Base-by-base conservation (phyloP, 768 basidiomycete species). In the Panaeolus papilionaceus region DNA sequence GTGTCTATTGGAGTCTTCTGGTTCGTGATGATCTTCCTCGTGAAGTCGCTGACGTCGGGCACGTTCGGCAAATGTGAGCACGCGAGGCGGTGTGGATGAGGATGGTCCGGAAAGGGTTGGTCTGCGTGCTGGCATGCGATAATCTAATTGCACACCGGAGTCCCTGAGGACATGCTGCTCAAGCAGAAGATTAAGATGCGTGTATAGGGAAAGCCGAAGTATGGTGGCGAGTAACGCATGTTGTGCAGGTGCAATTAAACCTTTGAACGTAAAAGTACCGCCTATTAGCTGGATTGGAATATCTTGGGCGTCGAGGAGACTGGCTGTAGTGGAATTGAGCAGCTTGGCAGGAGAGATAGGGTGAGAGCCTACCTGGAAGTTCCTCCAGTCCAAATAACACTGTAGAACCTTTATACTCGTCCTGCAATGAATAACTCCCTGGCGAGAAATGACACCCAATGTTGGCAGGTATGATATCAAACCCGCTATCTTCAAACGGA, bases 251-350 rank as follows among this genome's bases (percentile, higher is more conserved):
- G 85, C 84, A 12, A 75, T 75, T 14, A 84, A 70, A 10, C 85
- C 88, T 68, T 79, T 80, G 67, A 92, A 80, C 0, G 79, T 73
- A 73, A 92, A 92, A 0, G 85, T 89, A 0, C 90, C 91, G 4
- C 91, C 90, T 8, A 91, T 82, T 38, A 90, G 74, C 33, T 77
- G 79, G 16, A 71, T 18, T 14, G 65, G 64, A 11, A 66, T 62
- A 33, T 70, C 70, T 28, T 66, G 66, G 20, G 64, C 62, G 51
- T 69, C 63, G 18, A 65, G 70, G 62, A 54, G 38, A 54, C 44
- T 18, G 10, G 42, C 62, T 62, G 42, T 4, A 38, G 54, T 33
- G 33, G n/a, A 45, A 45, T 23, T 63, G 37, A 64, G 40, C 42
- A 38, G 8, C 14, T 12, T 23, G 16, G 7, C 20, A 14, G 33